Evolutionary conservation across 2,329 filamentous ascomycete genomes (phyloP).

Genomic region (Curvularia hawaiiensis): DNA sequence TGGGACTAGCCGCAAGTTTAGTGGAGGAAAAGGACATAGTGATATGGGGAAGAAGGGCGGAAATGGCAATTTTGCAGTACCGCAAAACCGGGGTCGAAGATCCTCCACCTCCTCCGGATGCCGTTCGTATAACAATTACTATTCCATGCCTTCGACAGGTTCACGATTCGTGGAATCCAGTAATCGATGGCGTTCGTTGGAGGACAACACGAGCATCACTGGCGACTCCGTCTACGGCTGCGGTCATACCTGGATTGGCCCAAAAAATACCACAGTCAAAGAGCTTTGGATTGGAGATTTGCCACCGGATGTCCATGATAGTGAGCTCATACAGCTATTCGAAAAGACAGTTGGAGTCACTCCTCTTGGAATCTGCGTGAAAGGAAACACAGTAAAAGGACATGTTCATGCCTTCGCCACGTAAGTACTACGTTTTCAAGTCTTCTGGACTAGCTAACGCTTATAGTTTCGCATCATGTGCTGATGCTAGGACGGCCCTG

Average conservation of each 20-base stretch:
- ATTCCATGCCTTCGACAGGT: slow-evolving; percentile 10
- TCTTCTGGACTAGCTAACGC: slow-evolving; percentile 11
- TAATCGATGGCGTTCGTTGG: slow-evolving; percentile 4
- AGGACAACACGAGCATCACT: slow-evolving; percentile 26
- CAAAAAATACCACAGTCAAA: slow-evolving; percentile 32
- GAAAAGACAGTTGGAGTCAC: slow-evolving; percentile 15
- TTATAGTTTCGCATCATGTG: slow-evolving; percentile 20
- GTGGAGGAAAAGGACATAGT: slow-evolving; percentile 11
- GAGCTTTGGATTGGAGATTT: slow-evolving; percentile 36
- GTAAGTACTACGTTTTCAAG: slow-evolving; percentile 15
- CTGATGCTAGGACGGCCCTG: slow-evolving; percentile 24
- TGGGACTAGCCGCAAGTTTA: slow-evolving; percentile 26
- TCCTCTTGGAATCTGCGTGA: slow-evolving; percentile 13
- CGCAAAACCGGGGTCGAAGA: slow-evolving; percentile 27
- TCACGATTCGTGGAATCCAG: slow-evolving; percentile 6
- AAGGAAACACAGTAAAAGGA: slow-evolving; percentile 1
- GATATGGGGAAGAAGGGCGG: slow-evolving; percentile 19
- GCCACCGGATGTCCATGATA: slow-evolving; percentile 18
- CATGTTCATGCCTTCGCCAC: slow-evolving; percentile 26
- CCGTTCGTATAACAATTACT: slow-evolving; percentile 19
- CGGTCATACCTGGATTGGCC: slow-evolving; percentile 37
- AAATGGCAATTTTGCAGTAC: slow-evolving; percentile 19
- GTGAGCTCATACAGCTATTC: slow-evolving; percentile 28
- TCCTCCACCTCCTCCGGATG: slow-evolving; percentile 21
- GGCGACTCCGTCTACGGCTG: slow-evolving; percentile 32